Percentiles rank a stretch among this genome's conserved stretches.
These are phyloP conservation scores for Pelargonium cotyledonis DNA, from an alignment of 441 rosid genomes.

Conservation along the genomic window DNA sequence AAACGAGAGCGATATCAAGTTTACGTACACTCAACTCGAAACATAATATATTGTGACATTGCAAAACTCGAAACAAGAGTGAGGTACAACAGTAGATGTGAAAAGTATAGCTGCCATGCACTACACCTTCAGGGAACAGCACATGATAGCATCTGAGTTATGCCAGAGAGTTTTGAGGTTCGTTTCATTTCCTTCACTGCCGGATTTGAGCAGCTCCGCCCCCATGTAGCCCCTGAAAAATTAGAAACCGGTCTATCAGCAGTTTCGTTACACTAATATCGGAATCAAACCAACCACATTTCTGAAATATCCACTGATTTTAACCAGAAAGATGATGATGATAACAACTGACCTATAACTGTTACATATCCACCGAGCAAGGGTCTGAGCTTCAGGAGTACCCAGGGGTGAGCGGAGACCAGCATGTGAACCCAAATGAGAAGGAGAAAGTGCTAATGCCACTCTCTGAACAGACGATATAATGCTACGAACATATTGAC, in stretches of 20 bases:
- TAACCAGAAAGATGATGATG: neutral
- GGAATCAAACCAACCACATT: no score
- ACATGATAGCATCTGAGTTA: constrained; percentile 25
- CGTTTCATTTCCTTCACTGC: constrained; percentile 19
- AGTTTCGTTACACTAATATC: no score
- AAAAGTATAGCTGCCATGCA: neutral
- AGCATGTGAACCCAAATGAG: constrained; percentile 53
- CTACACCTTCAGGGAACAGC: constrained; percentile 76
- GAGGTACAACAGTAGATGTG: no score
- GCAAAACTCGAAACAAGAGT: no score
- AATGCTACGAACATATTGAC: constrained; percentile 82
- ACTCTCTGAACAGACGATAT: constrained; percentile 92
- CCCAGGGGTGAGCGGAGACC: constrained; percentile 65
- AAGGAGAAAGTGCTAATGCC: constrained; percentile 87
- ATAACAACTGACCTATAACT: constrained; percentile 54
- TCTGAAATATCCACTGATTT: no score
- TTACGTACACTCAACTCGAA: neutral
- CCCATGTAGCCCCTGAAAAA: constrained; percentile 49
- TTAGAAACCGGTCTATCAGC: no score
- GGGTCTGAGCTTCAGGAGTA: constrained; percentile 83
- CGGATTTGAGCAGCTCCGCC: constrained; percentile 47
- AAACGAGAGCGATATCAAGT: constrained; percentile 1
- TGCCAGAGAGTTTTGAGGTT: constrained; percentile 24
- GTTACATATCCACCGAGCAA: constrained; percentile 80
- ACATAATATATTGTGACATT: neutral